A percentile compares a stretch with the other conserved stretches of the same genome.
These are phyloP conservation scores for Lichenothelia convexa DNA, from an alignment of 495 filamentous ascomycete species.

Conservation along the genomic window DNA sequence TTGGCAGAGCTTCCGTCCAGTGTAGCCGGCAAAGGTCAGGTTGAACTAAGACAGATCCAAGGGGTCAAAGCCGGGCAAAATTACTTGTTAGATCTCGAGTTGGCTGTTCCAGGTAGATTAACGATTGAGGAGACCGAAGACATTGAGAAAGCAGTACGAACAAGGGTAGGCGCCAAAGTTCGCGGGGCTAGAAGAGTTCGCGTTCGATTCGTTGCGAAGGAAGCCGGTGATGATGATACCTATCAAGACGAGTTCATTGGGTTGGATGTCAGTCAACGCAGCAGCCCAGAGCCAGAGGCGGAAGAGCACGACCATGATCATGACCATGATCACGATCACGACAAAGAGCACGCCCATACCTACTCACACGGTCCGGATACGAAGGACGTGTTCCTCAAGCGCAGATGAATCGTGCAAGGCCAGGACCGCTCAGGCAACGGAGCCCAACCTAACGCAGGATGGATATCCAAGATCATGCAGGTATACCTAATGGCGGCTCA, in stretches of 20 bases:
- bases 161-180: slow-evolving; percentile 50
- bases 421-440: too few relatives aligned
- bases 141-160: slow-evolving; percentile 54
- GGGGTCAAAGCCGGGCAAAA: slow-evolving; percentile 92
- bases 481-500: too few relatives aligned
- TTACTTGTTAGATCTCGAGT: slow-evolving; percentile 72
- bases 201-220: slow-evolving; percentile 61
- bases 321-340: slow-evolving; percentile 20
- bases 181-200: slow-evolving; percentile 64
- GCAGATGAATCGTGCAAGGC: too few relatives aligned
- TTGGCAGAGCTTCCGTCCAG: slow-evolving; percentile 26
- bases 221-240: slow-evolving; percentile 25
- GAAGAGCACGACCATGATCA: slow-evolving; percentile 27
- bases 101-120: slow-evolving; percentile 58
- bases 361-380: slow-evolving; percentile 8
- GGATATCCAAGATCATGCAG: too few relatives aligned
- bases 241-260: slow-evolving; percentile 68
- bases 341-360: slow-evolving; percentile 13
- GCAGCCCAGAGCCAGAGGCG: slow-evolving; percentile 49
- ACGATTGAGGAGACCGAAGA: slow-evolving; percentile 45
- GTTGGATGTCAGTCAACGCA: slow-evolving; percentile 39
- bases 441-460: too few relatives aligned
- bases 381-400: too few relatives aligned
- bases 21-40: slow-evolving; percentile 23
- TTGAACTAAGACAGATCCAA: slow-evolving; percentile 53